Evolutionary conservation across 1,284 basidiomycete species (phyloP).

Genomic region (Xanthoconium separans): DNA sequence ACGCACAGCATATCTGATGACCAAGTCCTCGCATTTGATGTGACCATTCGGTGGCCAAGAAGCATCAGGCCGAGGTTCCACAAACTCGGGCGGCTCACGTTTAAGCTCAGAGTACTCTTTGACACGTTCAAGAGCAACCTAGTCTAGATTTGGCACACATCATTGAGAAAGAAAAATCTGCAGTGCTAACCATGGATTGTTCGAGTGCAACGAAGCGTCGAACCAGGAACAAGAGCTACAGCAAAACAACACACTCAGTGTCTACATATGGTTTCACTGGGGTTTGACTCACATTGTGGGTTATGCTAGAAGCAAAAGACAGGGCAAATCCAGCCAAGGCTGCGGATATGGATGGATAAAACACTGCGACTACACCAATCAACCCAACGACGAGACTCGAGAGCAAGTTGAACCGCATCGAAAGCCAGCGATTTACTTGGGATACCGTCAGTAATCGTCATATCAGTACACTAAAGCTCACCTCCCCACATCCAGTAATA

Average conservation of each 20-base stretch:
- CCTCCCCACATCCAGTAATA: slow-evolving; percentile 87
- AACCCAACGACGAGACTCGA: slow-evolving; percentile 72
- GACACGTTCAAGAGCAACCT: slow-evolving; percentile 90
- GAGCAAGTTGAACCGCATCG: slow-evolving; percentile 80
- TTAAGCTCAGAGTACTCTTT: slow-evolving; percentile 86
- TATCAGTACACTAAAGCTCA: slow-evolving; percentile 29
- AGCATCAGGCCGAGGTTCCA: slow-evolving; percentile 81
- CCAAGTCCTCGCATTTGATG: slow-evolving; percentile 78
- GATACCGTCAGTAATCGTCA: slow-evolving; percentile 1
- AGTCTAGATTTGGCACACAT: slow-evolving; percentile 9
- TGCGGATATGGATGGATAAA: slow-evolving; percentile 71
- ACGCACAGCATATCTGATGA: slow-evolving; percentile 85
- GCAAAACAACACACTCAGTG: slow-evolving; percentile 24
- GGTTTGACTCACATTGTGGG: slow-evolving; percentile 59
- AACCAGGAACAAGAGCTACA: slow-evolving; percentile 54
- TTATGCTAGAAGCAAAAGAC: slow-evolving; percentile 77
- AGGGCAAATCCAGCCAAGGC: slow-evolving; percentile 83
- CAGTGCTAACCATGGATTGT: slow-evolving; percentile 75
- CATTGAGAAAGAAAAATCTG: background rate
- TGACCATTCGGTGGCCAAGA: slow-evolving; percentile 80
- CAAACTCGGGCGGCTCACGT: slow-evolving; percentile 76
- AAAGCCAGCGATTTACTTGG: slow-evolving; percentile 77
- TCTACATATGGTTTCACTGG: background rate
- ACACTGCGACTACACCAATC: slow-evolving; percentile 67
- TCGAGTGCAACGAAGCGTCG: slow-evolving; percentile 82